A percentile compares a stretch with the other conserved stretches of the same genome.
These are phyloP conservation scores for Dryas alaskensis DNA, from an alignment of 306 rosid species.

Conservation along the genomic window DNA sequence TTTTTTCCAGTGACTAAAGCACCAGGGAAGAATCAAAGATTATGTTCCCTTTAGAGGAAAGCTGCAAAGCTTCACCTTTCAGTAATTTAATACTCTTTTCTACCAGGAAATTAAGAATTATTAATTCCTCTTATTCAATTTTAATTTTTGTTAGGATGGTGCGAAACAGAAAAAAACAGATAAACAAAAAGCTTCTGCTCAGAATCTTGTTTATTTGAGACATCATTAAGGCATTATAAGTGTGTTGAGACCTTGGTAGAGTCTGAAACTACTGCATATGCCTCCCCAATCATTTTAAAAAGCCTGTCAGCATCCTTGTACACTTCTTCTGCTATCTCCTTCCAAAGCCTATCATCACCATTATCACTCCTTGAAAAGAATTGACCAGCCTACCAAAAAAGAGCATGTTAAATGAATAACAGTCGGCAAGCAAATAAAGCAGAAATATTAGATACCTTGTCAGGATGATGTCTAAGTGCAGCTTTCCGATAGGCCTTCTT, in stretches of 20 bases:
- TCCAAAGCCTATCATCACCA: slow-evolving; percentile 78
- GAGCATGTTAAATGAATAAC: slow-evolving; percentile 21
- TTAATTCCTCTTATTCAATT: not conserved
- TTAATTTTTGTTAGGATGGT: not conserved
- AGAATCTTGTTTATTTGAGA: slow-evolving; percentile 1
- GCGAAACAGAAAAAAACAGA: not conserved
- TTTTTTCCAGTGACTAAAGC: not conserved
- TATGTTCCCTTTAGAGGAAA: not conserved
- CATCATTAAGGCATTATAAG: not conserved
- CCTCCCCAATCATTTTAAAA: slow-evolving; percentile 88
- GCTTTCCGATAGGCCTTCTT: slow-evolving; percentile 98
- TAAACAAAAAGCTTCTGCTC: not conserved
- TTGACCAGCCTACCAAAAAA: slow-evolving; percentile 68
- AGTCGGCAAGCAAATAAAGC: slow-evolving; percentile 1
- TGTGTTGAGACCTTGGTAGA: slow-evolving; percentile 56
- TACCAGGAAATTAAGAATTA: not conserved
- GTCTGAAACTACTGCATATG: slow-evolving; percentile 82
- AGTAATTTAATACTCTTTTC: not conserved
- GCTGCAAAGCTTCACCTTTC: not conserved
- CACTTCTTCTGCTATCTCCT: slow-evolving; percentile 73
- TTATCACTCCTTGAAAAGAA: slow-evolving; percentile 72
- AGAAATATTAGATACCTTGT: slow-evolving; percentile 59
- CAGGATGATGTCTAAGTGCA: slow-evolving; percentile 97
- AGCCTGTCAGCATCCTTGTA: slow-evolving; percentile 75
- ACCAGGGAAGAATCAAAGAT: not conserved